phyloP scores from a whole-genome alignment of 257 asterid species.

The Voacanga thouarsii region DNA sequence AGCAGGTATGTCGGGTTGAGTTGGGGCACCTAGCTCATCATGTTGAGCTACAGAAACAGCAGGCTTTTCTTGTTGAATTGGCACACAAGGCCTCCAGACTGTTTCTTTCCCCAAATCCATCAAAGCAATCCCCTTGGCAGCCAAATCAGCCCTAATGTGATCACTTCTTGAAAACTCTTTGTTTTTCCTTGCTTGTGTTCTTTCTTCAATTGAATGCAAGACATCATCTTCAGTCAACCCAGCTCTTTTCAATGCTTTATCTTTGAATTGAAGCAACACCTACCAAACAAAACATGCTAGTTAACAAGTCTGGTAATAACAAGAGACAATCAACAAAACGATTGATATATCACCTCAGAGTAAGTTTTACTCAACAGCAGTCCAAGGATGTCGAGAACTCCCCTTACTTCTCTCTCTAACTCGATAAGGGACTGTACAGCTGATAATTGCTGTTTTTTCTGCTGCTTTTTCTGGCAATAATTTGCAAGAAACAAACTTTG shows the following conservation, averaged over 20 bases:
- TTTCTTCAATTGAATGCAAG: conserved; percentile 49
- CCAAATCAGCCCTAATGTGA: conserved; percentile 59
- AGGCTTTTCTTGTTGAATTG: conserved; percentile 32
- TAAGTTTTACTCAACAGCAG: conserved; percentile 32
- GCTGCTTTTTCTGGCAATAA: conserved; percentile 34
- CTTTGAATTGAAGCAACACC: conserved; percentile 77
- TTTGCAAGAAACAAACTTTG: conserved; percentile 5
- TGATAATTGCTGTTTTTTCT: conserved; percentile 30
- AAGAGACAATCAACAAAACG: background rate
- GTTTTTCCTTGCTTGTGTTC: conserved; percentile 56
- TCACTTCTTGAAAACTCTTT: conserved; percentile 58
- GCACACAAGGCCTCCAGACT: conserved; percentile 82
- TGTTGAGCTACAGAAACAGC: background rate
- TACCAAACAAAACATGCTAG: conserved; percentile 19
- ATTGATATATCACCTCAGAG: conserved; percentile 35
- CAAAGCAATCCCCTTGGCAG: conserved; percentile 63
- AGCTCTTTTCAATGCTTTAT: conserved; percentile 73
- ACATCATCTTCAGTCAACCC: conserved; percentile 60
- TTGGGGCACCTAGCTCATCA: conserved; percentile 11
- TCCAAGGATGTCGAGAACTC: conserved; percentile 36
- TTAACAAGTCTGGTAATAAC: conserved; percentile 1
- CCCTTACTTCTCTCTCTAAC: conserved; percentile 34
- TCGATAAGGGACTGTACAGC: conserved; percentile 29
- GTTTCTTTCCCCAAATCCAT: conserved; percentile 85
- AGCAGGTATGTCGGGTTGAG: conserved; percentile 12